Percentiles rank a stretch among this genome's conserved stretches.
These are phyloP conservation scores for Parsonsia alboflavescens DNA, from an alignment of 257 asterid species.

Conservation along the genomic window DNA sequence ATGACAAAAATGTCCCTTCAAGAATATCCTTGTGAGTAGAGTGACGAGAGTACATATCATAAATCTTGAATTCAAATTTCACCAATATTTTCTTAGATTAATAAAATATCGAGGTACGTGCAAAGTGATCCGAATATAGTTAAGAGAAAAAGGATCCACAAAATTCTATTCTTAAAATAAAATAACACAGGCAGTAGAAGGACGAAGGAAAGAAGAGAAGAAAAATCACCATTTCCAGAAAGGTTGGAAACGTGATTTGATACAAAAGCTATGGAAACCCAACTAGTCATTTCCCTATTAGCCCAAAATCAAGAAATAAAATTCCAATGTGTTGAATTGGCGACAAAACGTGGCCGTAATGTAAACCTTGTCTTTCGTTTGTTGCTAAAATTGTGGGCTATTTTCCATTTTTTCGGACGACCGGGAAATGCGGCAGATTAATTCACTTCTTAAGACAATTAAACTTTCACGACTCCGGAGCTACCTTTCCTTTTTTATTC, in stretches of 20 bases:
- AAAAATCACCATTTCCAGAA: neutral
- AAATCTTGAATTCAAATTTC: too few relatives aligned
- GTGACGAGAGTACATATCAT: too few relatives aligned
- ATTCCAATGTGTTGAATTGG: neutral
- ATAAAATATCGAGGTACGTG: too few relatives aligned
- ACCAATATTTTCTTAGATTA: too few relatives aligned
- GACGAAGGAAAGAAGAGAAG: neutral
- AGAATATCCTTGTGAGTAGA: too few relatives aligned
- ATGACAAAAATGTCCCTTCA: too few relatives aligned
- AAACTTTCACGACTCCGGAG: neutral
- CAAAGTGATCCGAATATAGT: too few relatives aligned
- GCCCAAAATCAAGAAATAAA: neutral
- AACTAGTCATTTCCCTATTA: neutral
- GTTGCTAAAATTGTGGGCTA: conserved; percentile 12
- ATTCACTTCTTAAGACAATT: neutral
- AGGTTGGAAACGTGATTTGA: neutral
- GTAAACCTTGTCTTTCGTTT: neutral
- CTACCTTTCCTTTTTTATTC: too few relatives aligned
- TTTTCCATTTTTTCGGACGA: neutral
- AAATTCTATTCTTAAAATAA: neutral
- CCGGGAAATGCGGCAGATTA: conserved; percentile 10
- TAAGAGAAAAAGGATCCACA: too few relatives aligned
- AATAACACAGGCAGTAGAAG: neutral
- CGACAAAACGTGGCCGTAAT: conserved; percentile 10
- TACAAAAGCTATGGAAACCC: neutral